Conservation (phyloP, 306 rosid genomes). For the Gynostemma pentaphyllum region DNA sequence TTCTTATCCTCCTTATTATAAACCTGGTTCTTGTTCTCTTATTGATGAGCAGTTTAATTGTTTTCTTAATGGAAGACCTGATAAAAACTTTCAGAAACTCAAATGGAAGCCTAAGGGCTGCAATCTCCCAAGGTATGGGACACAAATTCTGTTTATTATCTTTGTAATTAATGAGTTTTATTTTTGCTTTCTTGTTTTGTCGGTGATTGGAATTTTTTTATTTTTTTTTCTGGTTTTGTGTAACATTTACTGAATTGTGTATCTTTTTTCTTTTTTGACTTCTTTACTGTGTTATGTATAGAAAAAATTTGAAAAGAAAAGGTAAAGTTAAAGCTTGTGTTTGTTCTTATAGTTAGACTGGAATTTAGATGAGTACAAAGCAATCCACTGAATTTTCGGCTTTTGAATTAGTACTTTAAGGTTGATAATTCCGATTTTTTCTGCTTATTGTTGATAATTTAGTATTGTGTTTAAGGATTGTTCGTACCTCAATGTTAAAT, state of each 20-base stretch:
- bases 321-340: neutral
- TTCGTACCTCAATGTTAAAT: neutral
- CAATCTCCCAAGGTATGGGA: conserved; percentile 61
- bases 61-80: conserved; percentile 71
- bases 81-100: conserved; percentile 46
- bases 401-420: neutral
- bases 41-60: conserved; percentile 87
- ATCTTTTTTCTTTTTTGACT: neutral
- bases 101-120: conserved; percentile 90
- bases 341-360: neutral
- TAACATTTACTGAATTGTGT: neutral
- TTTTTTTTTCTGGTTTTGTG: neutral
- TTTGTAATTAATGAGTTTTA: neutral
- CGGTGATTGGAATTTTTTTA: neutral
- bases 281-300: neutral
- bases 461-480: neutral
- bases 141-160: neutral
- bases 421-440: neutral
- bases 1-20: conserved; percentile 57
- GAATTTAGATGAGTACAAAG: neutral
- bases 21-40: conserved; percentile 64
- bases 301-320: neutral
- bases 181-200: neutral
- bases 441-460: neutral
- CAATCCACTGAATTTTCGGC: neutral